phyloP scores from a whole-genome alignment of 1,284 basidiomycete genomes.

The Coriolopsis trogii region DNA sequence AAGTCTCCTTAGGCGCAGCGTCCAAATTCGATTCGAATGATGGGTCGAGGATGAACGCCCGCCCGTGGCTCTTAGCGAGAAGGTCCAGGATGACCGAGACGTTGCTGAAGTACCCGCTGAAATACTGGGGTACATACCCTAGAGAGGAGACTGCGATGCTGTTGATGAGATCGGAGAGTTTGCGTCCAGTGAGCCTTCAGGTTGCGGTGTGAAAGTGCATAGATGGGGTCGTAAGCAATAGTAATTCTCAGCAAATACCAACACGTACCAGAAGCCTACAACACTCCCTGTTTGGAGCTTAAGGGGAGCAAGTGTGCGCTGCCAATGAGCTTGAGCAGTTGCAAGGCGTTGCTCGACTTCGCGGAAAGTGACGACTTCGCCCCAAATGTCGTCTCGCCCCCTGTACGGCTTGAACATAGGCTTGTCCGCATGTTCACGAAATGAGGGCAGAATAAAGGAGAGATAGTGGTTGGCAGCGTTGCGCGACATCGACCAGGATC shows the following conservation, averaged over 20 bases:
- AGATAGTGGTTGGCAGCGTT: slow-evolving; percentile 11
- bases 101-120: slow-evolving; percentile 11
- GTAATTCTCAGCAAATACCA: too few species aligned
- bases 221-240: too few species aligned
- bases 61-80: slow-evolving; percentile 4
- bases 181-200: slow-evolving; percentile 13
- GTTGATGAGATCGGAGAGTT: slow-evolving; percentile 13
- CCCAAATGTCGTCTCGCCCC: slow-evolving; percentile 1
- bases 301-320: slow-evolving; percentile 2
- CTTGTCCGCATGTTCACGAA: slow-evolving; percentile 8
- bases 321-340: slow-evolving; percentile 3
- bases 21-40: not conserved
- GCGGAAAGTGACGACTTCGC: slow-evolving; percentile 9
- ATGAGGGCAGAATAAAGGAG: slow-evolving; percentile 6
- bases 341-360: slow-evolving; percentile 7
- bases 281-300: not conserved
- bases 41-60: slow-evolving; percentile 1
- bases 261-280: not conserved
- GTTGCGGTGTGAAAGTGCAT: too few species aligned
- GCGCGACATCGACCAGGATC: too few species aligned
- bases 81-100: slow-evolving; percentile 1
- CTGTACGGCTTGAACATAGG: slow-evolving; percentile 6
- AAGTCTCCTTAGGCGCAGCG: not conserved
- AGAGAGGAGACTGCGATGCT: slow-evolving; percentile 8
- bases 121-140: slow-evolving; percentile 14